Conservation (phyloP, 73 alveolate genomes). For the Paraurostyla sp. region DNA sequence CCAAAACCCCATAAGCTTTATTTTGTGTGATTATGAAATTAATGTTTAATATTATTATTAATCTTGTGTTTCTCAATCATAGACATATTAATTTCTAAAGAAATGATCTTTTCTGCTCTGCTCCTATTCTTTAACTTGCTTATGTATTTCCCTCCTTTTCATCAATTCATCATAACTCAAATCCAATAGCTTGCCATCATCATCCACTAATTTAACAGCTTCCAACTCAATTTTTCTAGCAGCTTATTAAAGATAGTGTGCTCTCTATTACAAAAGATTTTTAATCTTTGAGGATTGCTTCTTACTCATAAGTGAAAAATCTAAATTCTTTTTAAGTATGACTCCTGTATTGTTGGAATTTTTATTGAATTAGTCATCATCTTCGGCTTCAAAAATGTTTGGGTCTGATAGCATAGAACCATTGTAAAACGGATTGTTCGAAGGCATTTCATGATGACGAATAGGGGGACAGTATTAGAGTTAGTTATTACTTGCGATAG, state of each 20-base stretch:
- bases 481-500: not conserved
- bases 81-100: constrained; percentile 36
- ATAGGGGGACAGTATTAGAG: constrained; percentile 23
- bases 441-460: constrained; percentile 20
- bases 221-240: not conserved
- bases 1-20: too few relatives aligned
- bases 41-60: too few relatives aligned
- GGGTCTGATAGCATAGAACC: constrained; percentile 24
- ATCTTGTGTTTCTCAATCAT: constrained; percentile 16
- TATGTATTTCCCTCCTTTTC: not conserved
- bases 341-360: constrained; percentile 25
- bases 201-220: constrained; percentile 6
- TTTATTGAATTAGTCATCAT: too few relatives aligned
- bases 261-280: not conserved
- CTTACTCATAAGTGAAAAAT: constrained; percentile 35
- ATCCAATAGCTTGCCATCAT: constrained; percentile 18
- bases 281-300: constrained; percentile 4
- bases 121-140: not conserved
- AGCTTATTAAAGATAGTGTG: not conserved
- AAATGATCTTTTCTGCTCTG: constrained; percentile 39
- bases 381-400: constrained; percentile 12
- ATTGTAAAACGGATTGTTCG: constrained; percentile 41
- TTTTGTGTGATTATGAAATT: too few relatives aligned
- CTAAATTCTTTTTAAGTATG: constrained; percentile 12
- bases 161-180: constrained; percentile 28